Conservation (phyloP, 345 rosid genomes). For the thale cress (Arabidopsis thaliana) region TAIR10.1 NC_003070.9:12001001-12001500, state of each 20-base stretch:
- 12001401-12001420: too few relatives aligned
- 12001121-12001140: too few relatives aligned
- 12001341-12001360: too few relatives aligned
- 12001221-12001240: slow-evolving; percentile 34
- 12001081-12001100: neutral
- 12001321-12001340: too few relatives aligned
- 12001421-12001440: too few relatives aligned
- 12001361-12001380: too few relatives aligned
- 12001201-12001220: neutral
- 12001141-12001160: too few relatives aligned
- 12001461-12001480: too few relatives aligned
- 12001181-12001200: neutral
- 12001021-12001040: slow-evolving; percentile 63
- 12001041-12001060: slow-evolving; percentile 76
- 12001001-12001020: slow-evolving; percentile 62
- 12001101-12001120: neutral
- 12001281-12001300: slow-evolving; percentile 23
- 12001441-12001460: too few relatives aligned
- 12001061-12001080: neutral
- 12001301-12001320: neutral
- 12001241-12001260: slow-evolving; percentile 35
- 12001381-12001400: too few relatives aligned
- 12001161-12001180: neutral
- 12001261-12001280: slow-evolving; percentile 33
- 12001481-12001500: too few relatives aligned